phyloP scores from a whole-genome alignment of 78 protist species.

The Protostelium mycophagum region DNA sequence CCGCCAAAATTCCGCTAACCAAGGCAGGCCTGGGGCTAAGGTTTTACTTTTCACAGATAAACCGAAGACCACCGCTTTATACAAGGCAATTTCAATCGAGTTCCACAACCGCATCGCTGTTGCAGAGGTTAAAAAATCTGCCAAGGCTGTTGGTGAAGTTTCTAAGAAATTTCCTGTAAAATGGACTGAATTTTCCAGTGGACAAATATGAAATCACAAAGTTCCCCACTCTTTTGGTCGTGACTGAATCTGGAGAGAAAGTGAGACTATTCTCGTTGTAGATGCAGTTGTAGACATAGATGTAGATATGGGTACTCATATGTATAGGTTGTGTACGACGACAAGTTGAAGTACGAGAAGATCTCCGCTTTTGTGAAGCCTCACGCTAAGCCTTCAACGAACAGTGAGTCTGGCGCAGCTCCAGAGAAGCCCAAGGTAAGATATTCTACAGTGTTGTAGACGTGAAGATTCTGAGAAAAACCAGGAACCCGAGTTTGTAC shows the following conservation, averaged over 20 bases:
- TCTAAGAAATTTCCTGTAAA: not conserved
- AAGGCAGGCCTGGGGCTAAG: conserved; percentile 14
- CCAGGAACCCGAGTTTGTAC: not conserved
- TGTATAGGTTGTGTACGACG: not conserved
- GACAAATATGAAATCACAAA: not conserved
- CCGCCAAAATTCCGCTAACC: not conserved
- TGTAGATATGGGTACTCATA: too few relatives aligned
- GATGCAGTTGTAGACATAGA: too few relatives aligned
- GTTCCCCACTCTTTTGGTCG: not conserved
- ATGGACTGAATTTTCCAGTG: not conserved
- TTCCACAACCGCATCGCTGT: conserved; percentile 37
- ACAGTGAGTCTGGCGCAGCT: not conserved
- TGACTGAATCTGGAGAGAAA: not conserved
- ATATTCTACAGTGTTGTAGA: not conserved
- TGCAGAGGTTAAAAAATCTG: conserved; percentile 10
- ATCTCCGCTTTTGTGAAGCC: not conserved
- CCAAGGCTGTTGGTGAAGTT: not conserved
- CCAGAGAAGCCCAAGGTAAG: not conserved
- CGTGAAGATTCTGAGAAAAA: not conserved
- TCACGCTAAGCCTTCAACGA: not conserved
- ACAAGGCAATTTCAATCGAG: conserved; percentile 51
- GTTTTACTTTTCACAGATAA: conserved; percentile 49
- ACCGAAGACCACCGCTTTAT: conserved; percentile 43
- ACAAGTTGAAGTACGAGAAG: not conserved
- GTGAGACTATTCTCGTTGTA: too few relatives aligned